Evolutionary conservation across 257 asterid genomes (phyloP).

Genomic region (Paulownia fortunei): DNA sequence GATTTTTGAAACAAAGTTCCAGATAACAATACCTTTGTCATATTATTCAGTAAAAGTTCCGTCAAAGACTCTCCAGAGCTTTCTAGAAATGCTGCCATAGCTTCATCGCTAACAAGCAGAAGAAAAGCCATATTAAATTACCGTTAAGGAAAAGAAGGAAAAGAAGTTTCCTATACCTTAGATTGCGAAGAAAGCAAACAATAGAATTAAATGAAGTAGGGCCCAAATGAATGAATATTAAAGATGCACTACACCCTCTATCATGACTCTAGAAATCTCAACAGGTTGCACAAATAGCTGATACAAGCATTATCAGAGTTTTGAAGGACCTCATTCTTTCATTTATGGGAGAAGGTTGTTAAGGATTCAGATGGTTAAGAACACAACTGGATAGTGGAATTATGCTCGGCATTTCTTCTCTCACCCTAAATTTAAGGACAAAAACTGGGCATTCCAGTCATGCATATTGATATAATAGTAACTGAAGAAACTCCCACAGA

Average conservation of each 20-base stretch:
- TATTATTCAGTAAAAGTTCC: slow-evolving; percentile 69
- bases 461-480: no score
- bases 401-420: not conserved
- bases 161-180: not conserved
- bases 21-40: slow-evolving; percentile 54
- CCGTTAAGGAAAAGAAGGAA: not conserved
- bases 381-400: not conserved
- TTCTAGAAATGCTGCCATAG: slow-evolving; percentile 83
- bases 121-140: slow-evolving; percentile 19
- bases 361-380: not conserved
- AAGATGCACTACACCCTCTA: no score
- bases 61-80: slow-evolving; percentile 68
- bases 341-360: not conserved
- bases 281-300: no score
- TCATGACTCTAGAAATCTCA: no score
- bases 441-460: no score
- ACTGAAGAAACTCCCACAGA: no score
- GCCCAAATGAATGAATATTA: not conserved
- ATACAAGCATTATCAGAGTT: not conserved
- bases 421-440: no score
- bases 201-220: not conserved
- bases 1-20: not conserved
- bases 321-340: not conserved
- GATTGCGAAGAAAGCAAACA: not conserved
- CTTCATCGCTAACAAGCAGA: slow-evolving; percentile 66